phyloP scores from a whole-genome alignment of 176 grass and related monocot genomes.

The Ensete ventricosum region DNA sequence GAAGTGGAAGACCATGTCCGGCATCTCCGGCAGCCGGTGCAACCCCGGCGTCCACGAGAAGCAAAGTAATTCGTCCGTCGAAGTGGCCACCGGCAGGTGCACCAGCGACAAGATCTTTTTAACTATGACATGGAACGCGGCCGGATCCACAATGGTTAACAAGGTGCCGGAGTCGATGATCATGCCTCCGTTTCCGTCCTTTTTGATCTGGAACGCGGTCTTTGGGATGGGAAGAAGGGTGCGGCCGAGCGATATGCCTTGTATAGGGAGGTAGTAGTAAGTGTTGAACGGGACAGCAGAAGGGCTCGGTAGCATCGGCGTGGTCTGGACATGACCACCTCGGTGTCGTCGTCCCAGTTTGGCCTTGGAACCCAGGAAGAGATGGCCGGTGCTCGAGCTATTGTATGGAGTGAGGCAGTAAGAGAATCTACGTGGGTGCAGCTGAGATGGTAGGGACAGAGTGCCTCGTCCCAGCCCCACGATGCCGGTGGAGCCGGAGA shows the following conservation, averaged over 20 bases:
- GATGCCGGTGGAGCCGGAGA: not conserved
- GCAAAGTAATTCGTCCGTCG: not conserved
- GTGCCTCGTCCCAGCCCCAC: not conserved
- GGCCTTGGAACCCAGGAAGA: not conserved
- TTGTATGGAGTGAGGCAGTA: not conserved
- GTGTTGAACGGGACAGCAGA: not conserved
- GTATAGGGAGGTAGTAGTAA: slow-evolving; percentile 1
- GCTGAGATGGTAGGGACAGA: not conserved
- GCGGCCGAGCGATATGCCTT: not conserved
- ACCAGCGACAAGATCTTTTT: slow-evolving; percentile 25
- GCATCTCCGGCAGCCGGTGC: not conserved
- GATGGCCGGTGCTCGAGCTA: not conserved
- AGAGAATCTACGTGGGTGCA: not conserved
- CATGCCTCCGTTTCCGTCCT: slow-evolving; percentile 13
- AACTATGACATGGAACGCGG: slow-evolving; percentile 16
- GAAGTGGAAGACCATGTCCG: slow-evolving; percentile 1
- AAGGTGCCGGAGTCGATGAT: slow-evolving; percentile 58
- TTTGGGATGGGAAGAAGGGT: not conserved
- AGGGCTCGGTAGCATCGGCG: not conserved
- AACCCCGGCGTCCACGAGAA: not conserved
- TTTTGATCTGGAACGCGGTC: not conserved
- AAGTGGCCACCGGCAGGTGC: slow-evolving; percentile 12
- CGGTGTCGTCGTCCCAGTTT: too few species aligned
- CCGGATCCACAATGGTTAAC: slow-evolving; percentile 31
- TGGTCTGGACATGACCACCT: not conserved